Percentiles rank a stretch among this genome's conserved stretches.
phyloP scores from a whole-genome alignment of 805 yeast species.

The Saccharomycopsis fermentans region DNA sequence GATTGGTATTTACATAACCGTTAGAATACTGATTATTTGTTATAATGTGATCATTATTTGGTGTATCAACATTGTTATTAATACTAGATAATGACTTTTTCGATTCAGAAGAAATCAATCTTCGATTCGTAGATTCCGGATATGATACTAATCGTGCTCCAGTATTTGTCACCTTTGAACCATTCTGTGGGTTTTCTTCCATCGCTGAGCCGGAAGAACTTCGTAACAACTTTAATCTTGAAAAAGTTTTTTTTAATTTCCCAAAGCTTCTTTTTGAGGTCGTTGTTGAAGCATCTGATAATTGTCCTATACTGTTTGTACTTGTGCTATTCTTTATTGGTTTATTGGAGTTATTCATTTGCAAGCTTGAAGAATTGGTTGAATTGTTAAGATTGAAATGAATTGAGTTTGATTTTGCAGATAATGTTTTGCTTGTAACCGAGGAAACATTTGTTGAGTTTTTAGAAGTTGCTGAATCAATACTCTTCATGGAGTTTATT shows the following conservation, averaged over 20 bases:
- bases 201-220: slow-evolving; percentile 10
- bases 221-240: slow-evolving; percentile 10
- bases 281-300: slow-evolving; percentile 8
- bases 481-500: slow-evolving; percentile 12
- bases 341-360: not conserved
- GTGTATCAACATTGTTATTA: not conserved
- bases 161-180: not conserved
- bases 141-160: not conserved
- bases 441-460: slow-evolving; percentile 16
- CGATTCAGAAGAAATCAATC: slow-evolving; percentile 3
- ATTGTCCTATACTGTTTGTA: slow-evolving; percentile 13
- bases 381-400: slow-evolving; percentile 5
- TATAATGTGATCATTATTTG: not conserved
- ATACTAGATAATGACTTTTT: slow-evolving; percentile 11
- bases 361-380: not conserved
- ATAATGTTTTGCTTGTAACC: slow-evolving; percentile 15
- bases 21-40: not conserved
- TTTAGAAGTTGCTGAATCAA: slow-evolving; percentile 12
- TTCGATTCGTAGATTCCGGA: not conserved
- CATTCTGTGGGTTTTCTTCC: slow-evolving; percentile 6
- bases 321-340: slow-evolving; percentile 13
- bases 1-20: not conserved
- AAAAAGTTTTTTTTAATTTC: slow-evolving; percentile 14
- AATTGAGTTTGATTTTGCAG: slow-evolving; percentile 6
- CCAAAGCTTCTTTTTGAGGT: slow-evolving; percentile 15